A percentile compares a stretch with the other conserved stretches of the same genome.
These are phyloP conservation scores for Escovopsis sp. DNA, from an alignment of 2,329 filamentous ascomycete genomes.

Conservation along the genomic window DNA sequence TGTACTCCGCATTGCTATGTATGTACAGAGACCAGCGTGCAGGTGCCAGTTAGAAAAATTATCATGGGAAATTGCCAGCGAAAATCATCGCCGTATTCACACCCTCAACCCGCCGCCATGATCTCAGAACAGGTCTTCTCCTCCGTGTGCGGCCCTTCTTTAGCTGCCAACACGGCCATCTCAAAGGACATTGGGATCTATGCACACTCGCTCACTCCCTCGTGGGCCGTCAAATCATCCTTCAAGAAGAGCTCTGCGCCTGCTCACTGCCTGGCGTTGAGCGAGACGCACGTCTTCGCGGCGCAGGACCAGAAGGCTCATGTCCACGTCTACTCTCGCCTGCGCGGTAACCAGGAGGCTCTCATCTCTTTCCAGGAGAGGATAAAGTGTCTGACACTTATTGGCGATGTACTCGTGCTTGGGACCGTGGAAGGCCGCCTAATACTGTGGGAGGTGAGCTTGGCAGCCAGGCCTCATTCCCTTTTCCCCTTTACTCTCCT, in stretches of 20 bases:
- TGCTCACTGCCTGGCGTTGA: slow-evolving; percentile 66
- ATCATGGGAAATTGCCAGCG: no score
- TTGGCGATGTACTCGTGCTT: slow-evolving; percentile 57
- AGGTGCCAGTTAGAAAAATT: no score
- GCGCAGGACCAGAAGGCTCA: slow-evolving; percentile 86
- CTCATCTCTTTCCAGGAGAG: slow-evolving; percentile 77
- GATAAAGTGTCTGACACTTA: slow-evolving; percentile 63
- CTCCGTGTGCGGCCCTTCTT: slow-evolving; percentile 40
- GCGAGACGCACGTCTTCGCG: slow-evolving; percentile 71
- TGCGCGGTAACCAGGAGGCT: slow-evolving; percentile 75
- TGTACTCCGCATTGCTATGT: no score
- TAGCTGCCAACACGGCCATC: slow-evolving; percentile 47
- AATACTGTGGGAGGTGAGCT: slow-evolving; percentile 77
- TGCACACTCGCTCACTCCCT: slow-evolving; percentile 66
- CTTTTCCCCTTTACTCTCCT: no score
- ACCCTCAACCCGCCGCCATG: slow-evolving; percentile 23
- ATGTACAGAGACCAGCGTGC: no score
- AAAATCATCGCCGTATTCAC: no score
- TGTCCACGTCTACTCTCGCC: slow-evolving; percentile 78
- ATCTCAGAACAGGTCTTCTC: slow-evolving; percentile 46
- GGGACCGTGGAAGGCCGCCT: slow-evolving; percentile 77
- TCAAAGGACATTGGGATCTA: slow-evolving; percentile 79
- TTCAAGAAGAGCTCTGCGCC: slow-evolving; percentile 90
- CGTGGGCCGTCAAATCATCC: slow-evolving; percentile 55
- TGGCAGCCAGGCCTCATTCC: slow-evolving; percentile 4